These are phyloP conservation scores for Glarea lozoyensis DNA, from an alignment of 495 filamentous ascomycete genomes.

Conservation along the genomic window DNA sequence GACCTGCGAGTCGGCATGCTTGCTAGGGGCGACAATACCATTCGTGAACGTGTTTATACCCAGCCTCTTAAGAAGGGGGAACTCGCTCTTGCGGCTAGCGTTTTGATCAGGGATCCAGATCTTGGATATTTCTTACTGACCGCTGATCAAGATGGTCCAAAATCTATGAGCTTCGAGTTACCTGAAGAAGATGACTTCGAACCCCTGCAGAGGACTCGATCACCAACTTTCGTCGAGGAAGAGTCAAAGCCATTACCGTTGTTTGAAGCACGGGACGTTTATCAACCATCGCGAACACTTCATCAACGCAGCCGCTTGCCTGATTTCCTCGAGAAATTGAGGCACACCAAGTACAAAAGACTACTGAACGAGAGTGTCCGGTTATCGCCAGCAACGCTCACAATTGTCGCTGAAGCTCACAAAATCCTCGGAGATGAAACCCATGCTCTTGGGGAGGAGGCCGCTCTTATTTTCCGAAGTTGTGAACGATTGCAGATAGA, in stretches of 20 bases:
- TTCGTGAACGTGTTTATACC: conserved; percentile 51
- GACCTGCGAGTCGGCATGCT: conserved; percentile 67
- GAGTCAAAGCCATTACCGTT: conserved; percentile 28
- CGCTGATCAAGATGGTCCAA: conserved; percentile 49
- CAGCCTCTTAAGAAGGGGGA: conserved; percentile 27
- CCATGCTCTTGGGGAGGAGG: conserved; percentile 58
- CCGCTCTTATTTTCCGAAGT: conserved; percentile 72
- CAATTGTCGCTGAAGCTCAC: conserved; percentile 69
- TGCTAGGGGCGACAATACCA: conserved; percentile 50
- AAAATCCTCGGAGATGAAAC: conserved; percentile 67
- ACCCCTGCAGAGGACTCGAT: conserved; percentile 22
- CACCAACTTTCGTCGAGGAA: conserved; percentile 26
- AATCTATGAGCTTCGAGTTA: conserved; percentile 57
- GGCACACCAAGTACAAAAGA: conserved; percentile 47
- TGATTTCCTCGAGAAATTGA: conserved; percentile 51
- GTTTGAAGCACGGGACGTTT: conserved; percentile 54
- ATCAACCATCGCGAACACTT: conserved; percentile 58
- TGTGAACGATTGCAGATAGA: conserved; percentile 66
- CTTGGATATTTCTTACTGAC: conserved; percentile 76
- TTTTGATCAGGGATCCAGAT: conserved; percentile 63
- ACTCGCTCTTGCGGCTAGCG: conserved; percentile 45
- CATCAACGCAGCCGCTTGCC: conserved; percentile 50
- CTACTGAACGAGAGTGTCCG: conserved; percentile 62
- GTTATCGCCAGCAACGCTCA: conserved; percentile 65
- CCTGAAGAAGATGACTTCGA: conserved; percentile 40